Evolutionary conservation across 768 basidiomycete species (phyloP).

Genomic region (Sistotremastrum niveocremeum): DNA sequence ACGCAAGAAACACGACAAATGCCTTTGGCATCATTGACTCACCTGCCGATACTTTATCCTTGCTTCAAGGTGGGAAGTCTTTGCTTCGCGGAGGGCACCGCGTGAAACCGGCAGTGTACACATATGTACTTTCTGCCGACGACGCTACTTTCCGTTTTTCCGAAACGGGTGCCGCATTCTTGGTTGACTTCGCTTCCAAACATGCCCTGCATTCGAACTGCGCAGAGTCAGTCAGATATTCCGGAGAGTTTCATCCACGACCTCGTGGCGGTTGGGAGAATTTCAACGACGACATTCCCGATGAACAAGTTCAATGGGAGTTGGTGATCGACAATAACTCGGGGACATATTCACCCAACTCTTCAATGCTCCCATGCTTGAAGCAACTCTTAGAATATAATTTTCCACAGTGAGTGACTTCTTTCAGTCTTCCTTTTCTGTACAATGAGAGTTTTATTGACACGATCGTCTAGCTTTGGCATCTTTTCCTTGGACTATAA

Average conservation of each 20-base stretch:
- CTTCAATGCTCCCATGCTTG: constrained; percentile 42
- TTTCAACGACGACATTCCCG: constrained; percentile 41
- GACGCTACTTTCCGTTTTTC: constrained; percentile 74
- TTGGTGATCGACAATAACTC: constrained; percentile 78
- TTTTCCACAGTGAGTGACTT: constrained; percentile 26
- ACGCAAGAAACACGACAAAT: constrained; percentile 52
- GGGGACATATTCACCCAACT: constrained; percentile 74
- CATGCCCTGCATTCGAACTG: constrained; percentile 78
- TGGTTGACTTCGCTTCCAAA: constrained; percentile 77
- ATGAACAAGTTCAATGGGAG: constrained; percentile 58
- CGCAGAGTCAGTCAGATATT: constrained; percentile 49
- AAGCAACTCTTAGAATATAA: constrained; percentile 57
- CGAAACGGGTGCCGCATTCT: constrained; percentile 78
- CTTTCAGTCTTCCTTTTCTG: neutral
- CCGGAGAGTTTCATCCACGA: constrained; percentile 70
- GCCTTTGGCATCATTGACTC: constrained; percentile 44
- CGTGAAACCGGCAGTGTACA: constrained; percentile 74
- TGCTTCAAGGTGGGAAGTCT: constrained; percentile 35
- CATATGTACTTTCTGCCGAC: constrained; percentile 66
- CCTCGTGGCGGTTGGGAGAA: constrained; percentile 53
- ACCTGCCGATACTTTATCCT: constrained; percentile 30
- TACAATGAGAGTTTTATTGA: neutral
- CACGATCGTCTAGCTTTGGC: constrained; percentile 25
- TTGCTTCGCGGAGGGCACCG: constrained; percentile 22
- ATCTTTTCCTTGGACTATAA: constrained; percentile 41